These are phyloP conservation scores for Mucor piriformis DNA, from an alignment of 371 early-diverging fungal species.

Conservation along the genomic window DNA sequence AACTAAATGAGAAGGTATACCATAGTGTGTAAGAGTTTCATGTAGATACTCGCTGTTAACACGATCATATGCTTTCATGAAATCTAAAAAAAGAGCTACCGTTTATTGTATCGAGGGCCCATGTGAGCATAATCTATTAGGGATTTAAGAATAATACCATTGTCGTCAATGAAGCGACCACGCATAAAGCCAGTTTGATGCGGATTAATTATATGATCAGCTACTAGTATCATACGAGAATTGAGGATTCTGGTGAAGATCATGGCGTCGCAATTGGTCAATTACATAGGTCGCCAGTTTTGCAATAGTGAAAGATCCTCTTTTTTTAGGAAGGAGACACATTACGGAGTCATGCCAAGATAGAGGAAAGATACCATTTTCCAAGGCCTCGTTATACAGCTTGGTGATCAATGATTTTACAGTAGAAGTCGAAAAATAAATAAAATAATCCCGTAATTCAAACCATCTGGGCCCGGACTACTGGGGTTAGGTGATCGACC, in stretches of 20 bases:
- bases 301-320: not conserved
- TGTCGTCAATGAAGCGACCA: constrained; percentile 6
- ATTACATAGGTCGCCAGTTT: constrained; percentile 28
- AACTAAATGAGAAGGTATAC: constrained; percentile 1
- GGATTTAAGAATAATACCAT: not conserved
- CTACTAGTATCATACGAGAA: not conserved
- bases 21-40: constrained; percentile 1
- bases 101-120: too few relatives aligned
- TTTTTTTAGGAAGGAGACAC: constrained; percentile 9
- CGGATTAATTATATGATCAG: not conserved
- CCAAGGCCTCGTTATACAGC: too few relatives aligned
- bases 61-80: constrained; percentile 24
- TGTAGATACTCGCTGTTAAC: constrained; percentile 14
- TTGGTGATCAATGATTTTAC: too few relatives aligned
- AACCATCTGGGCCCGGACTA: constrained; percentile 7
- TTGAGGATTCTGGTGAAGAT: too few relatives aligned
- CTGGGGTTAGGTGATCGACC: not conserved
- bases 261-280: constrained; percentile 7
- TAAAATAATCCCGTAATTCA: not conserved
- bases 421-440: too few relatives aligned
- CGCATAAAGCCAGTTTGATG: constrained; percentile 18
- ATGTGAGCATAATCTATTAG: too few relatives aligned
- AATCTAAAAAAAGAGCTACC: constrained; percentile 17
- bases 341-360: constrained; percentile 1
- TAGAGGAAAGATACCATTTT: not conserved